Conservation (phyloP, 495 filamentous ascomycete species). For the Aspergillus haitiensis region DNA sequence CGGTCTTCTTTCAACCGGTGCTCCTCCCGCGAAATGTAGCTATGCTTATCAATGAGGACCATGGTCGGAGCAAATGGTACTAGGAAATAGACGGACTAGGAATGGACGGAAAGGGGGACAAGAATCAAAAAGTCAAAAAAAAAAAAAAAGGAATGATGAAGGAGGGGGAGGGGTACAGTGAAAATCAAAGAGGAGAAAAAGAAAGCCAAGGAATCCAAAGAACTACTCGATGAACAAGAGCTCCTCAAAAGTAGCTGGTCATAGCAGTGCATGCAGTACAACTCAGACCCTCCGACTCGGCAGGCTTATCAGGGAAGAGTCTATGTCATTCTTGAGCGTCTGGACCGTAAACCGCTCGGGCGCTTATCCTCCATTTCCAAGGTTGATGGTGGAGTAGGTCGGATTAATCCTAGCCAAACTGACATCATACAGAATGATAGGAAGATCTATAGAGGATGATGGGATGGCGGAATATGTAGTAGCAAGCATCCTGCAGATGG, state of each 20-base stretch:
- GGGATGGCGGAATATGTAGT: not conserved
- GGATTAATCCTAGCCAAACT: not conserved
- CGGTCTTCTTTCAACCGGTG: conserved; percentile 82
- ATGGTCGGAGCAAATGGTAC: conserved; percentile 47
- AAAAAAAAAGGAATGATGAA: not conserved
- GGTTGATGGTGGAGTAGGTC: not conserved
- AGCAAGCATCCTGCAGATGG: not conserved
- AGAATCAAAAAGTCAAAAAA: conserved; percentile 12
- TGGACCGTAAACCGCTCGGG: conserved; percentile 4
- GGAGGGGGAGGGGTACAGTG: conserved; percentile 7
- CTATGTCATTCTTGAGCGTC: not conserved
- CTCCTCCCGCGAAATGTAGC: conserved; percentile 84
- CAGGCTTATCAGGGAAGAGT: conserved; percentile 3
- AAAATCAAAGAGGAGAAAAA: not conserved
- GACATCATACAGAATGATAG: conserved; percentile 1
- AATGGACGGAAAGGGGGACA: conserved; percentile 8
- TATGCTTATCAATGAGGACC: conserved; percentile 84
- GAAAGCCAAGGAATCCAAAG: not conserved
- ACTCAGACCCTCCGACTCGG: conserved; percentile 9
- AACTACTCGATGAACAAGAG: not conserved
- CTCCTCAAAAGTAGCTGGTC: conserved; percentile 2
- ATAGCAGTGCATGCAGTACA: conserved; percentile 10
- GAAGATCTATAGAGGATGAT: not conserved
- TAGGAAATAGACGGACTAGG: conserved; percentile 6
- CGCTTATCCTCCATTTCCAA: conserved; percentile 3